phyloP scores from a whole-genome alignment of 2,329 filamentous ascomycete species.

The Zasmidium citrigriseum region DNA sequence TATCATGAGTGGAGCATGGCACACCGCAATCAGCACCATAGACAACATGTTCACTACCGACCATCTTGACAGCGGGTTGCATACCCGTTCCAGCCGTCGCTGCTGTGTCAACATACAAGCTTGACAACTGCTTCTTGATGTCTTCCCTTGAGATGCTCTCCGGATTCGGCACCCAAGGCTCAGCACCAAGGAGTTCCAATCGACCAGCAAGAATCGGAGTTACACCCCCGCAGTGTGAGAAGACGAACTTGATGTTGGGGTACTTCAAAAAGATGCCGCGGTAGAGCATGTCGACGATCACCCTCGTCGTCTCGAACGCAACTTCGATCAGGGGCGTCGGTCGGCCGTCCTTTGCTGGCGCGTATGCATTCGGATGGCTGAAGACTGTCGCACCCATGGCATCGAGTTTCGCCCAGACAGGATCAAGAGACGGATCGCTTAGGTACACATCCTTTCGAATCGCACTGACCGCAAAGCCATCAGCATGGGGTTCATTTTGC shows the following conservation, averaged over 20 bases:
- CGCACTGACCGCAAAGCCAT: background rate
- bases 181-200: background rate
- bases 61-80: background rate
- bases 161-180: background rate
- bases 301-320: background rate
- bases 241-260: background rate
- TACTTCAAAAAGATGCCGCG: background rate
- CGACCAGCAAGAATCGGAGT: background rate
- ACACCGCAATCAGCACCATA: background rate
- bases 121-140: background rate
- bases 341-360: background rate
- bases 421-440: background rate
- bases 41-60: background rate
- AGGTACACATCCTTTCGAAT: background rate
- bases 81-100: background rate
- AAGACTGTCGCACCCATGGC: background rate
- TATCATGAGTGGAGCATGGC: background rate
- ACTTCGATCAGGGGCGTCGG: background rate
- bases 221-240: background rate
- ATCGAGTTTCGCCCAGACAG: background rate
- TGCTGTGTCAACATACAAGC: background rate
- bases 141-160: background rate
- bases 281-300: background rate
- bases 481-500: background rate
- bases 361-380: background rate